Base-by-base conservation (phyloP, 129 eudicot genomes). In the Ambrosia artemisiifolia region DNA sequence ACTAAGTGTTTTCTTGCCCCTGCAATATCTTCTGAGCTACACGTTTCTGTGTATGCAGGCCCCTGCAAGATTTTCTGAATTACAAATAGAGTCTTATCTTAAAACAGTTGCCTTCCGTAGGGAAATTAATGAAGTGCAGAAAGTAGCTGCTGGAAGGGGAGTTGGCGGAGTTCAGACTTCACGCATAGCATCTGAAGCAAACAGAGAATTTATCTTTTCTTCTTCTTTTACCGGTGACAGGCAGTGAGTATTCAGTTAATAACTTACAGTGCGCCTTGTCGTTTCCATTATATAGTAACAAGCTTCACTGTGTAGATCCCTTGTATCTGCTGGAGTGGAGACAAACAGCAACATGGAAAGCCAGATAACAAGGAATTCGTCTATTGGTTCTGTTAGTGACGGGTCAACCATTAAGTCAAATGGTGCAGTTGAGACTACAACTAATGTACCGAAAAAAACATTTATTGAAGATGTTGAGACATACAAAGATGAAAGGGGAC, bases 81-180 rank as follows among this genome's bases (percentile, higher is more conserved):
- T 93, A 51, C 98, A 93, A 78, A 90, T 90, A 75, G 87, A 93
- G 77, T 43, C 98, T 73, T 93, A 93, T 81, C 95, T 93, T 16
- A 93, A 93, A 79, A 93, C 98, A 13, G 98, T 93, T 67, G 98
- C 98, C 69, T 89, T 93, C 61, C 95, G 98, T 66, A 87, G 98
- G 67, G 98, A 93, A 78, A 93, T 93, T 61, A 88, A 86, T 82
- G 88, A 76, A 80, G 98, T 93, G 78, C 98, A 83, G 82, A 93
- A 87, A 78, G 82, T 91, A 82, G 98, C 98, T 78, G 92, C 86
- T 68, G 96, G 98, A 65, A 84, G 85, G 74, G 96, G 92, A 49
- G 68, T 93, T 36, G 91, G 83, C 75, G 98, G 98, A 47, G 86
- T 93, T 48, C 92, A 85, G 85, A 93, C 98, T 67, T 89, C 98